Evolutionary conservation across 2,329 filamentous ascomycete genomes (phyloP), one percentile per base, ranked within the genome.

Genomic region (Harringtonia aguacate): DNA sequence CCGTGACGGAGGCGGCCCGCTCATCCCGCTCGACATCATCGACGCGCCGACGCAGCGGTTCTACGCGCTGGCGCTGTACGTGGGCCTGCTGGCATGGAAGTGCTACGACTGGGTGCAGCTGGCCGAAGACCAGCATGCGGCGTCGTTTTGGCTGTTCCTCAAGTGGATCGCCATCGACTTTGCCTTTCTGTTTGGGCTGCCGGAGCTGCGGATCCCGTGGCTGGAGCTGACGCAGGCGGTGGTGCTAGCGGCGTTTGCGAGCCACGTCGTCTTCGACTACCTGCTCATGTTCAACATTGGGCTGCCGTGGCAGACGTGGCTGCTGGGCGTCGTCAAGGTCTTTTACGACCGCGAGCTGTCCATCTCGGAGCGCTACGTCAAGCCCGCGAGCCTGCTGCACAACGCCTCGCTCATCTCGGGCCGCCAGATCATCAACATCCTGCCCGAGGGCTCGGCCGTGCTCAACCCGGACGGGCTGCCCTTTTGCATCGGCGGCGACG

Each of bases 401-500:
- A 95, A 97, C 60, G 77, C 86, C 28, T 95, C 89, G 20, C 74
- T 97, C 56, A 97, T 98, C 51, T 75, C 95, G 65, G 92, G 92
- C 57, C 92, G 88, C 61, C 89, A 97, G 66, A 94, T 95, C 54
- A 90, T 98, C 63, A 92, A 98, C 59, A 95, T 98, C 57, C 70
- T 98, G 44, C 92, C 92, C 2, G 92, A 98, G 69, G 94, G 94
- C 17, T 92, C 89, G 39, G 92, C 89, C 14, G 73, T 88, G 39
- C 70, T 98, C 50, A 98, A 98, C 56, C 87, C 88, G 1, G 76
- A 88, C 38, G 74, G 77, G 46, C 67, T 73, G n/a, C 75, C 88
- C 1, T 92, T 92, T 61, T 98, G 92, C 62, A 66, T 98, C 39
- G 81, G 82, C 46, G 68, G 70, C 36, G 68, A 75, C 20, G 77